Evolutionary conservation across 2,329 filamentous ascomycete genomes (phyloP).

Genomic region (Xylaria sp.): DNA sequence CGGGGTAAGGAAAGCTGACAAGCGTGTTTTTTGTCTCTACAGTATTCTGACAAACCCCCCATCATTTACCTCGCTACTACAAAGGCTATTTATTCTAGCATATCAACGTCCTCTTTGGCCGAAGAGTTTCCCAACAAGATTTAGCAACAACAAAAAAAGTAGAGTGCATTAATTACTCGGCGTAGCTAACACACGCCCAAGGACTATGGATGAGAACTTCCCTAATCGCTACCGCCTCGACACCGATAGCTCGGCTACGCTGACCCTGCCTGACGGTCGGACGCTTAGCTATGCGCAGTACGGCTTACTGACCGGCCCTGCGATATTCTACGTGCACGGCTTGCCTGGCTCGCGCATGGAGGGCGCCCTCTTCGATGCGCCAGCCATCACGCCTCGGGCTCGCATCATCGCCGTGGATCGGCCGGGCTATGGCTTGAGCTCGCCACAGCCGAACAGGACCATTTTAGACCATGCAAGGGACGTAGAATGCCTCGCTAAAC

Average conservation of each 20-base stretch:
- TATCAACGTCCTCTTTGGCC: not conserved
- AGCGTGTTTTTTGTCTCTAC: not conserved
- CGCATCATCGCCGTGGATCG: constrained; percentile 31
- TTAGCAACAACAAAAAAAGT: too few species aligned
- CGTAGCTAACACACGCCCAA: not conserved
- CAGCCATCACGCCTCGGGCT: constrained; percentile 26
- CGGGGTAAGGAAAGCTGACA: constrained; percentile 27
- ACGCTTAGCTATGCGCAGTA: constrained; percentile 29
- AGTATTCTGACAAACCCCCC: not conserved
- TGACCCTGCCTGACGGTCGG: constrained; percentile 26
- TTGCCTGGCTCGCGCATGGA: constrained; percentile 28
- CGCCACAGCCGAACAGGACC: constrained; percentile 25
- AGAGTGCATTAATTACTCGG: not conserved
- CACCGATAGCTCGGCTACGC: constrained; percentile 16
- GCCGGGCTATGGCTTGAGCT: constrained; percentile 28
- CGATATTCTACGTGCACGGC: constrained; percentile 28
- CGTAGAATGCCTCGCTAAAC: constrained; percentile 20
- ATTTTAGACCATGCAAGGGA: constrained; percentile 25
- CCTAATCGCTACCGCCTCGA: constrained; percentile 28
- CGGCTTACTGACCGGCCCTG: constrained; percentile 14
- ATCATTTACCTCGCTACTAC: not conserved
- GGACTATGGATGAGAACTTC: constrained; percentile 19
- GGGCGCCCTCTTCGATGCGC: constrained; percentile 30
- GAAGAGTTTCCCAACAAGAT: not conserved
- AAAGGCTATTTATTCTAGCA: not conserved